Evolutionary conservation across 768 basidiomycete genomes (phyloP), one percentile per base, ranked within the genome.

Genomic region (Boletales sp.): DNA sequence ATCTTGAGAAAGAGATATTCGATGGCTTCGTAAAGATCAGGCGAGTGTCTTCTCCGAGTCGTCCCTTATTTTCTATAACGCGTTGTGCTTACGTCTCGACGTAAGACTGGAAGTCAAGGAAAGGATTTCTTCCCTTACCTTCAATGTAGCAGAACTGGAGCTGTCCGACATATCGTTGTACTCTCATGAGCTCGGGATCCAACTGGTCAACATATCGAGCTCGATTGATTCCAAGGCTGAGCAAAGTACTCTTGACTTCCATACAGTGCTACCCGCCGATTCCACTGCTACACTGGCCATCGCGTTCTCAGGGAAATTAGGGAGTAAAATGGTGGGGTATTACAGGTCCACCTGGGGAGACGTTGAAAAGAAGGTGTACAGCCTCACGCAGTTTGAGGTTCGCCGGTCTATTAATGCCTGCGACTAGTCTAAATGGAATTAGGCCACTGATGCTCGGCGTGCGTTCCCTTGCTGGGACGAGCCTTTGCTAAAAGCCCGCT

Each of bases 391-490:
- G 70, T 95, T 94, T 57, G 91, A 87, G 74, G 87, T 83, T 51
- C 15, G 56, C 49, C 37, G 62, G 50, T 28, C 21, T 28, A 36
- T 46, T 25, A 14, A 34, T 36, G 38, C 2, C 6, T 34, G 12
- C 11, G 9, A 35, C 18, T 53, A 11, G 41, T 48, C 49, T 53
- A 44, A 44, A 40, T 40, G 28, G 14, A 45, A 35, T 14, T 56
- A 95, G 86, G 84, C 94, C 35, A 95, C 90, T 36, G 84, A 84
- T 51, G 94, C 94, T 9, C 75, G 94, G 44, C 78, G 81, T 37
- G 82, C 86, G 7, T 89, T 91, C 67, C 90, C 90, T 25, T 90
- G 86, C 72, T 95, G 90, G 90, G 94, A 96, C 63, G 94, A 96
- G 63, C 95, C 94, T 14, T 75, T 82, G 34, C 75, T 94, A 57